phyloP scores from a whole-genome alignment of 306 rosid species.

The Biancaea sappan region DNA sequence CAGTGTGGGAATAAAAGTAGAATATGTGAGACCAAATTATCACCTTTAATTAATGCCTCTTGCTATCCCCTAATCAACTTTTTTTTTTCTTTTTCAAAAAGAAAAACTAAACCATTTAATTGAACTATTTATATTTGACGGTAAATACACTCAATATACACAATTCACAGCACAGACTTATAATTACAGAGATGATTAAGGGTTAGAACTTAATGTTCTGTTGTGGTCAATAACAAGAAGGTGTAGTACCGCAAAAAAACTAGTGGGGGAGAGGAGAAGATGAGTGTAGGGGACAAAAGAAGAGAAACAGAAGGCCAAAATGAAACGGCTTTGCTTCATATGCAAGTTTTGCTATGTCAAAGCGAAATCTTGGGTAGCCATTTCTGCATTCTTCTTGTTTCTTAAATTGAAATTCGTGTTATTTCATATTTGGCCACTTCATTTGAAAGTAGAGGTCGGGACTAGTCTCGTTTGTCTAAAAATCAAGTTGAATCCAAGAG shows the following conservation, averaged over 20 bases:
- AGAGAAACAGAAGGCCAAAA: constrained; percentile 17
- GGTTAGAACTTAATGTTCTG: not conserved
- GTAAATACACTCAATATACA: not conserved
- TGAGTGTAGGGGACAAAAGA: constrained; percentile 40
- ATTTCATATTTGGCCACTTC: not conserved
- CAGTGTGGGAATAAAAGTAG: not conserved
- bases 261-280: too few relatives aligned
- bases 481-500: not conserved
- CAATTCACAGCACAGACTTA: not conserved
- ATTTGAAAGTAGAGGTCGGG: not conserved
- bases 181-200: not conserved
- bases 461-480: not conserved
- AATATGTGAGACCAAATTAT: constrained; percentile 25
- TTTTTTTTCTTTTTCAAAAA: not conserved
- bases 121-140: not conserved
- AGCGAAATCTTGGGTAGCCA: not conserved
- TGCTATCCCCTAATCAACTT: constrained; percentile 6
- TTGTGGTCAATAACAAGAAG: too few relatives aligned
- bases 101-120: not conserved
- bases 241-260: too few relatives aligned
- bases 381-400: not conserved
- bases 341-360: constrained; percentile 42
- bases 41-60: constrained; percentile 39
- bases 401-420: not conserved
- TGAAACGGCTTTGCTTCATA: constrained; percentile 46